Evolutionary conservation across 2,329 filamentous ascomycete species (phyloP), one percentile per base, ranked within the genome.

Genomic region (Alternaria angustiovoidea): DNA sequence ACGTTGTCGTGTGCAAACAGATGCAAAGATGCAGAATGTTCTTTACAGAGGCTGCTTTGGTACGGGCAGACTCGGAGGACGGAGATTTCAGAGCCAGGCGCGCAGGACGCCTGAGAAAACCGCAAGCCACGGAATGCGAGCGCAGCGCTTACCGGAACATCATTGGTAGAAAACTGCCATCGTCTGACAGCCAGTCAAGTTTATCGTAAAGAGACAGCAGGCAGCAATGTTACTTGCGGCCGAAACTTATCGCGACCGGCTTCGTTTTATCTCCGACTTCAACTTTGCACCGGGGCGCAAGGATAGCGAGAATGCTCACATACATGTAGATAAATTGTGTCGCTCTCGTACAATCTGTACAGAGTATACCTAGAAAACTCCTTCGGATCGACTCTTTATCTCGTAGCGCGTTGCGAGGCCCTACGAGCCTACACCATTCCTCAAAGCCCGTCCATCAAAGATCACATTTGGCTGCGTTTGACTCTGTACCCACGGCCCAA

Each of bases 161-260:
- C 5, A 64, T 64, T 59, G 52, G 63, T 46, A 48, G 22, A 12
- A 32, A 26, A 20, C 30, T 28, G 30, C 32, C 11, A 41, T 41
- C 5, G 34, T 8, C 26, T 41, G 47, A 36, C 14, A 9, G 9
- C 24, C 20, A n/a, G 38, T 48, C 24, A 56, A 28, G 9, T 12
- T 8, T 6, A 48, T 36, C 5, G 20, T 51, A 34, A 43, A 49
- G 16, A 44, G 48, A 46, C 36, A 34, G 7, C 20, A 28, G 30
- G 22, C 24, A 28, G 30, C 11, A 5, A 26, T 28, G 11, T 26
- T 49, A 7, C 39, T 47, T 62, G 26, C 51, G 49, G 59, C 51
- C 51, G 44, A 51, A 51, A 24, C 24, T 30, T 8, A n/a, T 36
- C 20, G 39, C 43, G 39, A 42, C 46, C 56, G 32, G 47, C 16